Base-by-base conservation (phyloP, 495 filamentous ascomycete genomes). In the Penicillium verhagenii region DNA sequence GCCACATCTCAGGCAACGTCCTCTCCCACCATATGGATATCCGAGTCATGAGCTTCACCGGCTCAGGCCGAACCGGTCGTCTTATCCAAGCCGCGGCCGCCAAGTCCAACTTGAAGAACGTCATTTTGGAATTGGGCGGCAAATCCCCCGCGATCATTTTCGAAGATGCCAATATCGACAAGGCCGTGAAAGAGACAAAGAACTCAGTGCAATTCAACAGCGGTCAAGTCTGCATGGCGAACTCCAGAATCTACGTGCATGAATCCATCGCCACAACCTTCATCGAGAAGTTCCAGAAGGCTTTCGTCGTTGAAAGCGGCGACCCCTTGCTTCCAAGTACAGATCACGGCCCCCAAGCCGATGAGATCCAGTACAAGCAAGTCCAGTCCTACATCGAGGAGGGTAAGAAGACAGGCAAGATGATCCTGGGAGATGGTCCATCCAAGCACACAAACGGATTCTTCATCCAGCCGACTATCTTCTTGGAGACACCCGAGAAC, bases 321-420 rank as follows among this genome's bases (percentile, higher is more conserved):
- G 89, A 96, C 69, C 91, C 92, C 49, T 91, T 94, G 72, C 72
- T 80, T 48, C 61, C 78, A 25, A 77, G 85, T 38, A 95, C 90
- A 18, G 92, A 92, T 84, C 91, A 93, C 71, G 92, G 92, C 37
- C 92, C 92, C 11, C 91, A 95, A 67, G 87, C 93, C 52, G 91
- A 88, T 24, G 76, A 93, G 68, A 63, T 90, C 2, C 92, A 96
- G 69, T 95, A 82, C 61, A 88, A 96, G 68, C 84, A 88, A 45
- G 87, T 96, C 72, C 93, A 95, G 86, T 77, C 79, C 57, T 95
- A 92, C 74, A 95, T 96, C 65, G 76, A 93, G 58, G 69, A 79
- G 47, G 92, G 91, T 47, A 90, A 89, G 79, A 79, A 84, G 57
- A 80, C 77, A 40, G 92, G 90, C 13, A 60, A 54, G 13, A 50